These are phyloP conservation scores for Blepharisma undulans DNA, from an alignment of 169 alveolate species.

Conservation along the genomic window DNA sequence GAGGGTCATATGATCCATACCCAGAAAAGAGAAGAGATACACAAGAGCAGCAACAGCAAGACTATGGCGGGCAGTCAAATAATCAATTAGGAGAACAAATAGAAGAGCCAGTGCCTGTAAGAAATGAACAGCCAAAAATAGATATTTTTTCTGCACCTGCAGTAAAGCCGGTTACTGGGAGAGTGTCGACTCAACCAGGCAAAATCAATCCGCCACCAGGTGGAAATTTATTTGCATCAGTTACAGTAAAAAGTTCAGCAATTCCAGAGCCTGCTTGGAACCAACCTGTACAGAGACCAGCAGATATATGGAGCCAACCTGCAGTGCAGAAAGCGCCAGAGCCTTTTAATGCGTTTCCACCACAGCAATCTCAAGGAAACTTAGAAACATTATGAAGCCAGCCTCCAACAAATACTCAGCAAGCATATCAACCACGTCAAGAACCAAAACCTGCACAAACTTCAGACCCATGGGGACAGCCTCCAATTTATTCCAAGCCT, in stretches of 20 bases:
- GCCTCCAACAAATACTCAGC: neutral
- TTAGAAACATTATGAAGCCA: neutral
- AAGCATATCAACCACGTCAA: neutral
- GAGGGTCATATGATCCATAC: neutral
- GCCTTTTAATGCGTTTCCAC: slow-evolving; percentile 5
- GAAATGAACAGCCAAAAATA: neutral
- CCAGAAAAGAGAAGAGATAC: neutral
- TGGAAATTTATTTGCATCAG: neutral
- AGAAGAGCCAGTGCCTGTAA: neutral
- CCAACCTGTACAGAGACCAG: neutral
- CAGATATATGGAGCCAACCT: neutral
- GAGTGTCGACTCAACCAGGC: neutral
- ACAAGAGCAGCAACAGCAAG: neutral
- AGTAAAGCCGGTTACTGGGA: neutral
- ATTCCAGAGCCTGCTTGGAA: neutral
- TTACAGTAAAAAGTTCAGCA: neutral
- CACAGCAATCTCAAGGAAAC: neutral
- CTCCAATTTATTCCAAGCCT: neutral
- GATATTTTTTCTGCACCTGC: slow-evolving; percentile 20
- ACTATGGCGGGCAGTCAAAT: neutral
- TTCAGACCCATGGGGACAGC: neutral
- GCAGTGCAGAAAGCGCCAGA: neutral
- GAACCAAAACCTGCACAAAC: neutral
- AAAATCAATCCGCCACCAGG: neutral
- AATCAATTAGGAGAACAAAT: neutral